Conservation (phyloP, 192 early-diverging fungal species). For the Chytriomyces hyalinus region DNA sequence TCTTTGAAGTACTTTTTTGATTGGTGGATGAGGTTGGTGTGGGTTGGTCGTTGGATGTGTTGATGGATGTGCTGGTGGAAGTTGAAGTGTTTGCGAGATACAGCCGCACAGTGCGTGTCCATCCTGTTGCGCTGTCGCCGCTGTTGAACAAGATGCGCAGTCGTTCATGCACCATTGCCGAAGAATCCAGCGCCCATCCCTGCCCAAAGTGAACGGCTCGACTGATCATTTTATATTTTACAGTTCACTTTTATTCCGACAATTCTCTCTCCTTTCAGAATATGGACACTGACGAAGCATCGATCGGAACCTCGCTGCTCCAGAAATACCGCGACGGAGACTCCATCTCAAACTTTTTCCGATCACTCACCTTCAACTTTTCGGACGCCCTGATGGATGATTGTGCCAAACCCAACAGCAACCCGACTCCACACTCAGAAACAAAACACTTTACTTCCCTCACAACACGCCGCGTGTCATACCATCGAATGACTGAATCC, state of each 20-base stretch:
- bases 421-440: neutral
- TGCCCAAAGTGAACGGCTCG: slow-evolving; percentile 24
- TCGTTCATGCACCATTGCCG: slow-evolving; percentile 20
- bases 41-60: neutral
- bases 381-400: neutral
- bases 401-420: neutral
- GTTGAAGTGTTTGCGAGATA: neutral
- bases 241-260: neutral
- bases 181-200: neutral
- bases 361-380: slow-evolving; percentile 11
- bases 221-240: neutral
- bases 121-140: neutral
- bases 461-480: neutral
- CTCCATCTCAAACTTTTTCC: slow-evolving; percentile 28
- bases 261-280: neutral
- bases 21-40: no score
- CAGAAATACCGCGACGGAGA: slow-evolving; percentile 33
- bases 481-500: slow-evolving; percentile 32
- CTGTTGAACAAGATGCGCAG: slow-evolving; percentile 5
- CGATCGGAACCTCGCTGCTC: slow-evolving; percentile 3
- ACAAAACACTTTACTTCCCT: neutral
- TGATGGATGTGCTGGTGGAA: neutral
- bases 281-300: neutral
- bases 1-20: neutral
- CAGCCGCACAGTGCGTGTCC: neutral